These are phyloP conservation scores for Penicillium nucicola DNA, from an alignment of 495 filamentous ascomycete genomes.

Conservation along the genomic window DNA sequence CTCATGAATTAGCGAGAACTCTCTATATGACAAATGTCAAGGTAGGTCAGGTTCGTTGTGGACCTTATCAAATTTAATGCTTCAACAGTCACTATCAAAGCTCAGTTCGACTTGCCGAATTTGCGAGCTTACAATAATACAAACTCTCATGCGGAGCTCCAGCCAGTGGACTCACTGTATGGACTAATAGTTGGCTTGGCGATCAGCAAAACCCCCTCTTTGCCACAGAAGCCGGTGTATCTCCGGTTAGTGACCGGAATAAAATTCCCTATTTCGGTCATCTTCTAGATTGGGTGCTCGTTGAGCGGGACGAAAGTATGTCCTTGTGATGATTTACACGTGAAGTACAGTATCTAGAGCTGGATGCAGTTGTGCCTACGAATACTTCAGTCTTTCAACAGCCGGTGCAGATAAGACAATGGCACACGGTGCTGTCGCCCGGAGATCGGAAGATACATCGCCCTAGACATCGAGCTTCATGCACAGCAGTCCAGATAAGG, in stretches of 20 bases:
- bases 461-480: neutral
- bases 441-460: neutral
- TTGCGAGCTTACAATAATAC: too few relatives aligned
- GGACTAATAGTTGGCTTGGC: neutral
- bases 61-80: too few relatives aligned
- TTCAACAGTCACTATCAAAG: too few relatives aligned
- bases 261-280: neutral
- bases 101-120: too few relatives aligned
- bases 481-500: neutral
- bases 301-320: neutral
- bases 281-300: neutral
- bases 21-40: too few relatives aligned
- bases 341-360: neutral
- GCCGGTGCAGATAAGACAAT: neutral
- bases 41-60: too few relatives aligned
- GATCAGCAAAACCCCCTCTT: neutral
- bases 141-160: neutral
- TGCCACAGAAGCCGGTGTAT: neutral
- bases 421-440: neutral
- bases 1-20: too few relatives aligned
- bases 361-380: neutral
- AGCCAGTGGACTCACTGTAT: neutral
- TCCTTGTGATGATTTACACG: neutral
- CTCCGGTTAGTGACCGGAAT: neutral
- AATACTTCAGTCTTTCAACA: neutral